phyloP scores from a whole-genome alignment of 164 flowering plant genomes.

The Chimonanthus salicifolius region DNA sequence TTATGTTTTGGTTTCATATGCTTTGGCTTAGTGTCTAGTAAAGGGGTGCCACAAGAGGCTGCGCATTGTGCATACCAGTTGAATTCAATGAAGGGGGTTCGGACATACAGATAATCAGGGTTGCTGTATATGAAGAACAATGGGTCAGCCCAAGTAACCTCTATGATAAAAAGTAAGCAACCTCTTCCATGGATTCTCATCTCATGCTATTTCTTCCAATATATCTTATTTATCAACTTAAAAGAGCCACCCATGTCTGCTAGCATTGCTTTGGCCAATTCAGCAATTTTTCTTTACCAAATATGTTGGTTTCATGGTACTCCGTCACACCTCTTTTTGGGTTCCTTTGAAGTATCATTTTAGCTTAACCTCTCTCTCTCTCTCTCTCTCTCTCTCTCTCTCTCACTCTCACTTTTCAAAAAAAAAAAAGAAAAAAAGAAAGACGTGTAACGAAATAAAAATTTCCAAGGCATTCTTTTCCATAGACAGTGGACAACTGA shows the following conservation, averaged over 20 bases:
- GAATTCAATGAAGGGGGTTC: slow-evolving; percentile 86
- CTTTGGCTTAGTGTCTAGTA: slow-evolving; percentile 65
- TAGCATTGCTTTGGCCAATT: neutral
- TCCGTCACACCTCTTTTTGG: neutral
- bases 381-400: neutral
- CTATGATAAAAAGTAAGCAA: slow-evolving; percentile 47
- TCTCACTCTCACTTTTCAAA: no score
- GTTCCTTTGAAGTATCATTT: neutral
- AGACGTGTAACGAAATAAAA: no score
- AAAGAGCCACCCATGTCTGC: neutral
- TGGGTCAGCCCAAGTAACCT: slow-evolving; percentile 70
- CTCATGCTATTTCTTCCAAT: neutral
- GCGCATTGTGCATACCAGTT: slow-evolving; percentile 87
- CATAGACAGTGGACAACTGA: no score
- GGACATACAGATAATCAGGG: slow-evolving; percentile 84
- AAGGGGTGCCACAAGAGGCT: slow-evolving; percentile 94
- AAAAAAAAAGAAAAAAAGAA: neutral
- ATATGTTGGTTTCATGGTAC: neutral
- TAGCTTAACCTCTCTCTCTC: neutral
- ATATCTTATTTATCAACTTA: neutral
- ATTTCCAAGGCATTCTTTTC: no score
- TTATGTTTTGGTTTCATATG: neutral
- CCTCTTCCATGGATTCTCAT: neutral
- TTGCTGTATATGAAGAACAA: slow-evolving; percentile 87
- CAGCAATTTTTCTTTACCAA: neutral